Percentiles rank a stretch among this genome's conserved stretches.
Evolutionary conservation across 1,139 yeast genomes (phyloP).

Genomic region (Eremothecium gossypii): DNA sequence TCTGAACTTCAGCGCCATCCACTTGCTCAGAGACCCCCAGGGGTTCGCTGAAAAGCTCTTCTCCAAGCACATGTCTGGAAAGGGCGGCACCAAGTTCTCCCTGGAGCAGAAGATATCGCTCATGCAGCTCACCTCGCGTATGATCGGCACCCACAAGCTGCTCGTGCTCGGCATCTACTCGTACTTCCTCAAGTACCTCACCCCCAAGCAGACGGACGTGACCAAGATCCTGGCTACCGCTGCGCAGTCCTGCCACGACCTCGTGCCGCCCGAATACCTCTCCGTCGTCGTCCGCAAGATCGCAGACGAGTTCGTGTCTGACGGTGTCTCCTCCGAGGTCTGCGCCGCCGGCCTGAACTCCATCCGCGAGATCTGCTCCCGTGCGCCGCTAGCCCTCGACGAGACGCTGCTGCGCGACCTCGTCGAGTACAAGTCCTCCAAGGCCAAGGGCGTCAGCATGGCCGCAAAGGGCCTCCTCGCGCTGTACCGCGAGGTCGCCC

Average conservation of each 20-base stretch:
- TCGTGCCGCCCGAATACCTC: constrained; percentile 91
- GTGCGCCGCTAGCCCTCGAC: constrained; percentile 93
- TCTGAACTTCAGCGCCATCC: constrained; percentile 89
- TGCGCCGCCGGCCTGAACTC: constrained; percentile 97
- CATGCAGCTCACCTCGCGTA: constrained; percentile 76
- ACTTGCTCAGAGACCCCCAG: constrained; percentile 90
- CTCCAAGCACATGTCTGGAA: constrained; percentile 59
- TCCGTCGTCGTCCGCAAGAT: constrained; percentile 74
- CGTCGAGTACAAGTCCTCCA: constrained; percentile 83
- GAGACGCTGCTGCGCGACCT: constrained; percentile 79
- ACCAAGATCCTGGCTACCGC: constrained; percentile 95
- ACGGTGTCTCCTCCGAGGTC: constrained; percentile 96
- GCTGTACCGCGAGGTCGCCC: constrained; percentile 87
- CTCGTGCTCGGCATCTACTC: constrained; percentile 85
- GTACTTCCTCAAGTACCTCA: constrained; percentile 74
- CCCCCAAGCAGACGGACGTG: constrained; percentile 89
- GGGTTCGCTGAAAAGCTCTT: constrained; percentile 88
- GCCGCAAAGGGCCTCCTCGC: constrained; percentile 89
- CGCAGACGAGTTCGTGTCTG: constrained; percentile 96
- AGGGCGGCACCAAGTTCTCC: constrained; percentile 53
- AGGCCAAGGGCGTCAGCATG: constrained; percentile 85
- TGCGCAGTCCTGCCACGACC: constrained; percentile 93
- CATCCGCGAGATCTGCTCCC: constrained; percentile 79
- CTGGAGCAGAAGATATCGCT: constrained; percentile 84
- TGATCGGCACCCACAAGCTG: constrained; percentile 90